Percentiles rank a stretch among this genome's conserved stretches.
Evolutionary conservation across 2,329 filamentous ascomycete genomes (phyloP).

Genomic region (Fusarium sp.): DNA sequence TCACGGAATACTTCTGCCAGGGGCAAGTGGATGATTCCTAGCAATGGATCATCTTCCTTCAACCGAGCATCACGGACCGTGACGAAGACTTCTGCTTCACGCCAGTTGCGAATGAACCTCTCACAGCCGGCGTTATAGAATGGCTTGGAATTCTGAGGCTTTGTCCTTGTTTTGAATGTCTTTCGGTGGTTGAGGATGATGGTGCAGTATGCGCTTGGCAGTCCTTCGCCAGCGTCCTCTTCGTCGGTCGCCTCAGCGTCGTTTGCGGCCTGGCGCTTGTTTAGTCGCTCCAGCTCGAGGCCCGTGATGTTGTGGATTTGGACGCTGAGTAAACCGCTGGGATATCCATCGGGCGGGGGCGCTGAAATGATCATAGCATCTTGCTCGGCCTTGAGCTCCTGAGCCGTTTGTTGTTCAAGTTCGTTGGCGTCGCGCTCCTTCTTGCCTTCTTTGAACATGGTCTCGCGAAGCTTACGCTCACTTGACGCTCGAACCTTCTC

Average conservation of each 20-base stretch:
- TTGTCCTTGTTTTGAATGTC: conserved; percentile 77
- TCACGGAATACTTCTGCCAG: conserved; percentile 72
- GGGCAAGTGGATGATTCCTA: conserved; percentile 78
- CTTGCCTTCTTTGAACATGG: conserved; percentile 61
- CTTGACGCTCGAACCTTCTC: conserved; percentile 67
- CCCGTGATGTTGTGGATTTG: conserved; percentile 81
- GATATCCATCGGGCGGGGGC: conserved; percentile 71
- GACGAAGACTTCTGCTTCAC: conserved; percentile 75
- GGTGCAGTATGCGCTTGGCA: conserved; percentile 79
- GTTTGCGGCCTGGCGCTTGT: conserved; percentile 65
- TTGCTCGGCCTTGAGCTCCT: conserved; percentile 72
- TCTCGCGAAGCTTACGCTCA: conserved; percentile 75
- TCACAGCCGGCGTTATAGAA: conserved; percentile 85
- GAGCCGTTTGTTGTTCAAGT: conserved; percentile 74
- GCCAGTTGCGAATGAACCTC: conserved; percentile 77
- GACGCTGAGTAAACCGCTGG: conserved; percentile 76
- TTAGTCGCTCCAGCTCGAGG: conserved; percentile 71
- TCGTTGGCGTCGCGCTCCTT: conserved; percentile 69
- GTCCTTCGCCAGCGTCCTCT: conserved; percentile 72
- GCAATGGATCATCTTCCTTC: conserved; percentile 76
- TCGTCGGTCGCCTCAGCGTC: conserved; percentile 64
- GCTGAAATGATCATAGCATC: conserved; percentile 77
- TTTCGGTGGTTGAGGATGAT: conserved; percentile 80
- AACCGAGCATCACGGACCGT: conserved; percentile 76
- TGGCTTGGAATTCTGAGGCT: conserved; percentile 82